phyloP scores from a whole-genome alignment of 2,329 filamentous ascomycete species.

The Phialophora tarda region DNA sequence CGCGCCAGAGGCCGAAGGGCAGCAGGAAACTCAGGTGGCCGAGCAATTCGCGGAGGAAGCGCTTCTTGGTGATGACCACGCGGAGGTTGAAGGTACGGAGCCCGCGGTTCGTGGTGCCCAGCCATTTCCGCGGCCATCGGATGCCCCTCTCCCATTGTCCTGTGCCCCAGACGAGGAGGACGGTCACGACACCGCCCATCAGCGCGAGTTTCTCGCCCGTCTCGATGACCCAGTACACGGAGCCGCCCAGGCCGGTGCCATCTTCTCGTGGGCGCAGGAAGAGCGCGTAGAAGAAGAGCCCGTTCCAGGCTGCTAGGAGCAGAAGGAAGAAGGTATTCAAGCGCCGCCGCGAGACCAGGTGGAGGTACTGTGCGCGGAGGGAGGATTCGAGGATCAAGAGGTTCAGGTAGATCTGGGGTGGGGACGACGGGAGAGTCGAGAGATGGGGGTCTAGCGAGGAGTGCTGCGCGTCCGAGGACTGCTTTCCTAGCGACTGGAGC shows the following conservation, averaged over 20 bases:
- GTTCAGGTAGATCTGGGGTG: constrained; percentile 97
- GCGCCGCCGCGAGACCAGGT: constrained; percentile 81
- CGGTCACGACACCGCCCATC: constrained; percentile 86
- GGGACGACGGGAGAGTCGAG: constrained; percentile 82
- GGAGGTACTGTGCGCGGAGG: constrained; percentile 88
- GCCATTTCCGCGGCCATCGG: constrained; percentile 90
- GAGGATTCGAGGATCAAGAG: constrained; percentile 95
- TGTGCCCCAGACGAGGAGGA: constrained; percentile 86
- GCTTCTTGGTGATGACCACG: constrained; percentile 82
- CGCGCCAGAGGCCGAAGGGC: constrained; percentile 69
- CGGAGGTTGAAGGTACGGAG: constrained; percentile 94
- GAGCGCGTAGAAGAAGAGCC: constrained; percentile 84
- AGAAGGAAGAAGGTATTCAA: constrained; percentile 93
- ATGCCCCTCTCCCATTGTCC: constrained; percentile 96
- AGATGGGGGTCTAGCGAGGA: constrained; percentile 64
- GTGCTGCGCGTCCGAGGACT: constrained; percentile 28
- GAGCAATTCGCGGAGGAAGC: constrained; percentile 79
- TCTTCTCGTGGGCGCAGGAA: constrained; percentile 97
- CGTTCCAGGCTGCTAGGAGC: constrained; percentile 78
- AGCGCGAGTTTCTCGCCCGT: constrained; percentile 88
- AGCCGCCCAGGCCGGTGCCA: constrained; percentile 80
- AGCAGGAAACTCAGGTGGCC: constrained; percentile 77
- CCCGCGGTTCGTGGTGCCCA: constrained; percentile 85
- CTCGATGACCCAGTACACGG: constrained; percentile 95
- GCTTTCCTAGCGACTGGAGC: constrained; percentile 42